These are phyloP conservation scores for Russula griseocarnosa DNA, from an alignment of 768 basidiomycete genomes.

Conservation along the genomic window DNA sequence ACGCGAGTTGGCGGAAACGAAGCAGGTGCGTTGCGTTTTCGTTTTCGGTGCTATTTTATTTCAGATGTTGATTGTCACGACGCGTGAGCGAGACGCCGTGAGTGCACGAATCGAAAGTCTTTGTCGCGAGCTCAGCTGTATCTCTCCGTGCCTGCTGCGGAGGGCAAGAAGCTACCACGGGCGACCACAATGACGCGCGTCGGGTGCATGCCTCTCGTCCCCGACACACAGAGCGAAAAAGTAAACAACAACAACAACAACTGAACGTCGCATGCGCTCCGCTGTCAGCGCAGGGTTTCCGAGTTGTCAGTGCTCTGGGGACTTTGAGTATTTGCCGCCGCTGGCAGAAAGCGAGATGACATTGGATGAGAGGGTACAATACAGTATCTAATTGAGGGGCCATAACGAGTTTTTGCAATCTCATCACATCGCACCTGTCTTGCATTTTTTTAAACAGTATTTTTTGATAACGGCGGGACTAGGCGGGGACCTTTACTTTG, in stretches of 20 bases:
- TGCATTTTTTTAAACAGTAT: background rate
- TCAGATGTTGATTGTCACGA: background rate
- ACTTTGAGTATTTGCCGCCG: conserved; percentile 24
- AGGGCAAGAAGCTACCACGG: conserved; percentile 34
- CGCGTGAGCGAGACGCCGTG: conserved; percentile 35
- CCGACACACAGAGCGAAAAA: conserved; percentile 30
- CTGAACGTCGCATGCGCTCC: background rate
- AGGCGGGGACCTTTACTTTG: too few species aligned
- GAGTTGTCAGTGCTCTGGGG: background rate
- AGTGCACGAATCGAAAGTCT: conserved; percentile 34
- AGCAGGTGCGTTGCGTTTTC: conserved; percentile 57
- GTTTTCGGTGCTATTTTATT: too few species aligned
- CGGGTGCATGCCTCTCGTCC: conserved; percentile 32
- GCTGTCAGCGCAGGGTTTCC: background rate
- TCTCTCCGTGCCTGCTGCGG: conserved; percentile 34
- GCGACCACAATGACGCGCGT: conserved; percentile 36
- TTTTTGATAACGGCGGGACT: too few species aligned
- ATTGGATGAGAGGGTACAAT: conserved; percentile 28
- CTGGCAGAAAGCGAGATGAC: conserved; percentile 36
- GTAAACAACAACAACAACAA: conserved; percentile 1
- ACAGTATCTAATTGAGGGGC: too few species aligned
- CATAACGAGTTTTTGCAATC: background rate
- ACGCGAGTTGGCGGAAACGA: conserved; percentile 71
- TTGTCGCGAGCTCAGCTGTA: conserved; percentile 37
- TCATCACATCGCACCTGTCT: background rate